Base-by-base conservation (phyloP, 2,329 filamentous ascomycete genomes). In the Xylaria polymorpha region DNA sequence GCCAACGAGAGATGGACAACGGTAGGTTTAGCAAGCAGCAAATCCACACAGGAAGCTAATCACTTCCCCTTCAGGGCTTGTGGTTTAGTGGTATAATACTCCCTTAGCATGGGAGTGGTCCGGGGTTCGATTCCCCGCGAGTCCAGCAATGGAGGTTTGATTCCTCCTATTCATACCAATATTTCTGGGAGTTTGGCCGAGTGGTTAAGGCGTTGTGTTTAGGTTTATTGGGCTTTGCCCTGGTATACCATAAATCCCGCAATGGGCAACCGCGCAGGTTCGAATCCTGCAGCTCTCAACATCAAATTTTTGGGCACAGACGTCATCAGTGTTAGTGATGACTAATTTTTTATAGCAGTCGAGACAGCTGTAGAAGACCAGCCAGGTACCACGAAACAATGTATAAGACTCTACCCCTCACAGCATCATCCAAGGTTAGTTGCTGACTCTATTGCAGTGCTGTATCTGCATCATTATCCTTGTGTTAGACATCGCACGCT, bases 81-180 rank as follows among this genome's bases (percentile, higher is more conserved):
- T 73, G 70, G 71, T 72, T 68, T 73, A 73, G 71, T 73, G 71
- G 71, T 73, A 73, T 73, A 69, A 72, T 73, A 70, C 69, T 73
- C 68, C 70, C 71, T 73, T 73, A 73, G 71, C 71, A 73, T 74
- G 72, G 71, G 67, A 72, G 72, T 67, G 72, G 72, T 74, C 72
- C 72, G 72, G 72, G 72, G 72, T 74, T 72, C 72, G 64, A 72
- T 74, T 74, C 72, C 72, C 72, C 72, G 72, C 72, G 72, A 72
- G 72, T 74, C 71, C 72, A 74, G 50, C 41, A 5, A 20, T 62
- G 62, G 69, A 66, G 69, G 66, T 69, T 71, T 37, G 20, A 71
- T 53, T 43, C 62, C 69, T 70, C 53, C 37, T 61, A 44, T 70
- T 64, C 56, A 67, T 62, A 70, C 68, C 68, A 58, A 39, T 8